phyloP scores from a whole-genome alignment of 2,329 filamentous ascomycete genomes.

The Pyricularia grisea region DNA sequence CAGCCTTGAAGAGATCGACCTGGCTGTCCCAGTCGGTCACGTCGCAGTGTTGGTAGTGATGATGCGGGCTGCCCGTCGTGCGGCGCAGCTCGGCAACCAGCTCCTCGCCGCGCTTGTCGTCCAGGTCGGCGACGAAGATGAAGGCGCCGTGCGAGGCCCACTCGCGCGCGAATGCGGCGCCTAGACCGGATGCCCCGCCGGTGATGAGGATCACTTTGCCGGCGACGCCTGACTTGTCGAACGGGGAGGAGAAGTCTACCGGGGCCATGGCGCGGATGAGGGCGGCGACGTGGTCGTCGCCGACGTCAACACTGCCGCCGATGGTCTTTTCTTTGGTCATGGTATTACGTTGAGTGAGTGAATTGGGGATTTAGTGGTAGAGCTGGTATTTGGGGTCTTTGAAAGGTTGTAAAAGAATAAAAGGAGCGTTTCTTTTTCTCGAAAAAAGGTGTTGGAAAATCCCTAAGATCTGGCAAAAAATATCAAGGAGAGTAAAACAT shows the following conservation, averaged over 20 bases:
- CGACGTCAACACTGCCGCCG: background rate
- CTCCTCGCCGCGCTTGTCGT: constrained; percentile 39
- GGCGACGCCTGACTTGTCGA: constrained; percentile 32
- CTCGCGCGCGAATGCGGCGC: constrained; percentile 38
- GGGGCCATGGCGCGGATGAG: constrained; percentile 17
- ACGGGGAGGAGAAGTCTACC: constrained; percentile 33
- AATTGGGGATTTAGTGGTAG: background rate
- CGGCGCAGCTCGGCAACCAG: constrained; percentile 42
- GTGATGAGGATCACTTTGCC: constrained; percentile 53
- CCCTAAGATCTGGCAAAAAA: background rate
- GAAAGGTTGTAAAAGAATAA: background rate
- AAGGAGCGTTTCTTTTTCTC: background rate
- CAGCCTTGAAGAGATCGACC: constrained; percentile 50
- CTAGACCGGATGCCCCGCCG: constrained; percentile 52
- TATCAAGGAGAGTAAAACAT: too few relatives aligned
- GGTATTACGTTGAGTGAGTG: background rate
- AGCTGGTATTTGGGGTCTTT: background rate
- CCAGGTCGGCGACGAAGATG: constrained; percentile 55
- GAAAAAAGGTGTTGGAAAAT: background rate
- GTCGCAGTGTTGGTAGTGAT: constrained; percentile 50
- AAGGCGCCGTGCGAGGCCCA: constrained; percentile 48
- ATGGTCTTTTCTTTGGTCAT: background rate
- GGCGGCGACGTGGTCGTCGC: background rate
- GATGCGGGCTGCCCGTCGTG: constrained; percentile 29
- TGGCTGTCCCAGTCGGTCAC: constrained; percentile 57